phyloP scores from a whole-genome alignment of 768 basidiomycete species.

The Phylloporus rhodoxanthus region DNA sequence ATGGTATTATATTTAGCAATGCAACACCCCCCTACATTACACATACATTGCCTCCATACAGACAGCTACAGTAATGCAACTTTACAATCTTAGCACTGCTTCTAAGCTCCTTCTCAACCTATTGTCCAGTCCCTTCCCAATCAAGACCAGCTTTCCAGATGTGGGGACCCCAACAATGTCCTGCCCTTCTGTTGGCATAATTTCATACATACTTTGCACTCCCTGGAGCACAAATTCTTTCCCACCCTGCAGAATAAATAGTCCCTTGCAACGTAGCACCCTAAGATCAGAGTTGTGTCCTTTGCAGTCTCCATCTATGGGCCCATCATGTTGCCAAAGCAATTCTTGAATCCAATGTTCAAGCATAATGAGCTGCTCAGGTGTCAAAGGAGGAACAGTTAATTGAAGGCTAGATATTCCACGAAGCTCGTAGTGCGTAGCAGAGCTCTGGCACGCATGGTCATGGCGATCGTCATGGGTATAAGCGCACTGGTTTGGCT shows the following conservation, averaged over 20 bases:
- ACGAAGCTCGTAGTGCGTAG: conserved; percentile 60
- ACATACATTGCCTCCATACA: too few relatives aligned
- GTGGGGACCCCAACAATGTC: conserved; percentile 46
- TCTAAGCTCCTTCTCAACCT: conserved; percentile 51
- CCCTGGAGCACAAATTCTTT: conserved; percentile 79
- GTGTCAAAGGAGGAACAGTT: conserved; percentile 53
- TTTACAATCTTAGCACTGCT: conserved; percentile 11
- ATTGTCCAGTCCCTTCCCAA: conserved; percentile 72
- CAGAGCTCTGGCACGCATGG: conserved; percentile 31
- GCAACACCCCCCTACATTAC: too few relatives aligned
- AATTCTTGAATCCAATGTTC: conserved; percentile 78
- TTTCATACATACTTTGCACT: conserved; percentile 86
- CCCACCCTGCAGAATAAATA: conserved; percentile 53
- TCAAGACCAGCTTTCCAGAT: conserved; percentile 78
- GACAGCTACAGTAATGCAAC: background rate
- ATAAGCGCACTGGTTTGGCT: conserved; percentile 33
- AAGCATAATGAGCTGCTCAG: conserved; percentile 43
- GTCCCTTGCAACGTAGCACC: conserved; percentile 85
- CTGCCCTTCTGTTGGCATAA: conserved; percentile 41
- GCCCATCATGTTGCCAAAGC: conserved; percentile 69
- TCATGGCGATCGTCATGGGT: conserved; percentile 24
- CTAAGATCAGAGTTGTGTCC: conserved; percentile 34
- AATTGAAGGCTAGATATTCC: conserved; percentile 84
- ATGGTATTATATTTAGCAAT: too few relatives aligned
- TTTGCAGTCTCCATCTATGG: conserved; percentile 33